phyloP scores from a whole-genome alignment of 2,329 filamentous ascomycete genomes.

The Pseudogymnoascus sp. region DNA sequence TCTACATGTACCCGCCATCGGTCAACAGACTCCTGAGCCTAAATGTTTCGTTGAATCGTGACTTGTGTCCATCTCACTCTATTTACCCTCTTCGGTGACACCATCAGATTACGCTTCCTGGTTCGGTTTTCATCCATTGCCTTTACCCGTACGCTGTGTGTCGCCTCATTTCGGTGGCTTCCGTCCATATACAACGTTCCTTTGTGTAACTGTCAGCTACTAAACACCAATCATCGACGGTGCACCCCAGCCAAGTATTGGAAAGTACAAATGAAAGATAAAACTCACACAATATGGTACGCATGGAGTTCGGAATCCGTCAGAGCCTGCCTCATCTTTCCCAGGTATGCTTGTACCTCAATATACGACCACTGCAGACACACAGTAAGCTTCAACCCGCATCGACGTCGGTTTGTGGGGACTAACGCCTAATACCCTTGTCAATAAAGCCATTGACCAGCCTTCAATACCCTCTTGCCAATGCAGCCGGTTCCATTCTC shows the following conservation, averaged over 20 bases:
- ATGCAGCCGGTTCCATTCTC: conserved; percentile 19
- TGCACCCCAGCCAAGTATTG: neutral
- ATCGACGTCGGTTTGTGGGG: neutral
- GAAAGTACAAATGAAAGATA: neutral
- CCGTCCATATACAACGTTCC: neutral
- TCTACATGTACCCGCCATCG: neutral
- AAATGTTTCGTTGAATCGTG: neutral
- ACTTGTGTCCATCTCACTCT: neutral
- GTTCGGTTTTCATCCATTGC: neutral
- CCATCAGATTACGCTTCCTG: neutral
- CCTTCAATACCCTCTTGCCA: conserved; percentile 23
- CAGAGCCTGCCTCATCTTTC: conserved; percentile 15
- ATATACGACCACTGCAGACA: conserved; percentile 13
- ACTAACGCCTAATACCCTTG: conserved; percentile 19
- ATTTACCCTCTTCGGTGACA: neutral
- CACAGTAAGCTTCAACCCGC: neutral
- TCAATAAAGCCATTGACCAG: conserved; percentile 21
- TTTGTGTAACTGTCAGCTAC: neutral
- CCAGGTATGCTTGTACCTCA: conserved; percentile 14
- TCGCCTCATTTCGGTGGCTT: neutral
- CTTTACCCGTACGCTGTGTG: neutral
- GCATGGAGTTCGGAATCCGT: conserved; percentile 16
- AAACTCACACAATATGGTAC: conserved; percentile 17
- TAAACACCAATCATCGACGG: neutral
- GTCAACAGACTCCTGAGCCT: neutral